phyloP scores from a whole-genome alignment of 2,329 filamentous ascomycete species.

The Exophiala spinifera region DNA sequence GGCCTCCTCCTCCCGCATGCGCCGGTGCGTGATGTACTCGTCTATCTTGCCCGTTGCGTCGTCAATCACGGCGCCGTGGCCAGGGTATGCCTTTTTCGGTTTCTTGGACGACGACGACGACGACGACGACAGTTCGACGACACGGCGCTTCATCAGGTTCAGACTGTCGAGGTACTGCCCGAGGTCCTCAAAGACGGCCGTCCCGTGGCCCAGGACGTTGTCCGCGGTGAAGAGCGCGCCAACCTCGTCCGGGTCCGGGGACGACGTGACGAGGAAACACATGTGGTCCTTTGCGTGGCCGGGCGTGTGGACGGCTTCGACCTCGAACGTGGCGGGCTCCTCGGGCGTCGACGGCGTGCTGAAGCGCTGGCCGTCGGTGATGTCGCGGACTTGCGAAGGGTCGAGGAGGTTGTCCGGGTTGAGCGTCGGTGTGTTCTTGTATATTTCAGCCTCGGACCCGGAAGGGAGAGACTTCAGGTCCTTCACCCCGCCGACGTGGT shows the following conservation, averaged over 20 bases:
- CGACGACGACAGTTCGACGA: conserved; percentile 1
- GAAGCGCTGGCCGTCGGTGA: conserved; percentile 33
- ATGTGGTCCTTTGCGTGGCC: conserved; percentile 84
- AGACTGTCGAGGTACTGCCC: conserved; percentile 66
- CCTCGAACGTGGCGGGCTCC: conserved; percentile 51
- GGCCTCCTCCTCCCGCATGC: conserved; percentile 75
- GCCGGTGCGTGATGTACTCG: conserved; percentile 81
- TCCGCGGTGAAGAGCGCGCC: conserved; percentile 85
- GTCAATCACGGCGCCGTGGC: conserved; percentile 76
- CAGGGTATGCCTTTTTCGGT: conserved; percentile 67
- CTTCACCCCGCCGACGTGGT: conserved; percentile 74
- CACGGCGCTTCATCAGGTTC: conserved; percentile 56
- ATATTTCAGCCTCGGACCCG: conserved; percentile 36
- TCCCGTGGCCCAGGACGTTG: conserved; percentile 83
- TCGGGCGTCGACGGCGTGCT: conserved; percentile 42
- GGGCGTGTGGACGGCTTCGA: conserved; percentile 65
- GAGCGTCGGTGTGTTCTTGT: conserved; percentile 43
- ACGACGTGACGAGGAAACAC: conserved; percentile 63
- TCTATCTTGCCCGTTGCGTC: conserved; percentile 68
- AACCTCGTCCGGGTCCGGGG: conserved; percentile 52
- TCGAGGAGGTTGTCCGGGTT: conserved; percentile 55
- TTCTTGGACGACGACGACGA: not conserved
- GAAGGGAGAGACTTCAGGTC: conserved; percentile 59
- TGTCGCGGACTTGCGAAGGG: conserved; percentile 53
- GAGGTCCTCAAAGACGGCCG: conserved; percentile 79